Evolutionary conservation across 164 flowering plant species (phyloP), one percentile per base, ranked within the genome.

Genomic region (Chimonanthus salicifolius): DNA sequence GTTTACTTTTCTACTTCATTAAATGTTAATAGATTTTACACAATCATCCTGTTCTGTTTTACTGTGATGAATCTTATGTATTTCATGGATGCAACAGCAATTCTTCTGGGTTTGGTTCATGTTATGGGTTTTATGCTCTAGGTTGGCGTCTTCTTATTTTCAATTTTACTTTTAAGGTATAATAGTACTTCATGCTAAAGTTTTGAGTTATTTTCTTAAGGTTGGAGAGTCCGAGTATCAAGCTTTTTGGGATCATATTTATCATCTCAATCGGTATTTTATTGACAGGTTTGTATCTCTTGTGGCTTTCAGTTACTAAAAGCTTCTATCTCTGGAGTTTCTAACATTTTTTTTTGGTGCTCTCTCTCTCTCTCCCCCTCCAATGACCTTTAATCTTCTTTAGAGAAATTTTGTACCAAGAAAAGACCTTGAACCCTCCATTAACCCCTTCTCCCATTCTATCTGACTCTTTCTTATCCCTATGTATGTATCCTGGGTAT

Each of bases 221-320:
- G 91, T 83, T 95, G 97, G 98, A 95, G 81, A 82, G 86, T 71
- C 99, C 98, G 76, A 95, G 99, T 80, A 9, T 89, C 67, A 95
- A 88, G 83, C 99, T 95, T 77, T 81, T 90, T 1, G 98, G 97
- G 16, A 93, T 95, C 72, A 92, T 95, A 46, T 62, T 87, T 47
- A 71, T 95, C 64, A 95, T 95, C 81, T 95, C 97, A 2, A 67
- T 83, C 66, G 98, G 99, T 68, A 79, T 95, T 72, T 71, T 95
- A 51, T 83, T 95, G 69, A 88, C 97, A 80, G 99, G 99, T 95
- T 77, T 68, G 71, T 46, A 49, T 33, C 33, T 33, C 33, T 33
- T 33, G 33, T 33, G 33, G 33, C 33, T 33, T 33, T 33, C 33
- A 33, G 33, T 33, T 33, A 33, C 16, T 47, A 47, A 4, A 47